Evolutionary conservation across 176 grass and related monocot genomes (phyloP).

Genomic region (Aegilops umbellulata): DNA sequence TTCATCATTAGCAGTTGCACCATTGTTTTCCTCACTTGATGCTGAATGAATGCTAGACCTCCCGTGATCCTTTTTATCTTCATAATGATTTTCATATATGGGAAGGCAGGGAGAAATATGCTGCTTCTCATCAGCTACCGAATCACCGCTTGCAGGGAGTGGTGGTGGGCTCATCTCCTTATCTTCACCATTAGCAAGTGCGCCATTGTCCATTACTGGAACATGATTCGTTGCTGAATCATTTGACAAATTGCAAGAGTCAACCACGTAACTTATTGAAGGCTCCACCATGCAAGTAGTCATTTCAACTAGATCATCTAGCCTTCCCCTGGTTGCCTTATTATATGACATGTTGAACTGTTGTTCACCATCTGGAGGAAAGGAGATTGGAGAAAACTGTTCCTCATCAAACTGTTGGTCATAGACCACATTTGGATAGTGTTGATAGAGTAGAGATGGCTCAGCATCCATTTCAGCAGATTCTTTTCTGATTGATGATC

Average conservation of each 20-base stretch:
- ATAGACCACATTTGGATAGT: slow-evolving; percentile 39
- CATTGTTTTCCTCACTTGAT: slow-evolving; percentile 40
- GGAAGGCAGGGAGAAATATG: background rate
- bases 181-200: slow-evolving; percentile 28
- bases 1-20: background rate
- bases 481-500: slow-evolving; percentile 50
- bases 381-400: slow-evolving; percentile 48
- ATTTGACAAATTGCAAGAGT: slow-evolving; percentile 43
- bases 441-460: slow-evolving; percentile 40
- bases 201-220: slow-evolving; percentile 16
- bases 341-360: slow-evolving; percentile 73
- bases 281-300: slow-evolving; percentile 51
- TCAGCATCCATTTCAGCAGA: slow-evolving; percentile 37
- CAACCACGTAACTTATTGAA: slow-evolving; percentile 55
- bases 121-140: slow-evolving; percentile 21
- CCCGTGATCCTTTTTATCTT: slow-evolving; percentile 26
- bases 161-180: slow-evolving; percentile 20
- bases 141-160: slow-evolving; percentile 21
- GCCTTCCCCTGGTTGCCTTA: slow-evolving; percentile 37
- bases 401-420: slow-evolving; percentile 50
- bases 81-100: slow-evolving; percentile 33
- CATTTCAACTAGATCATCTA: slow-evolving; percentile 48
- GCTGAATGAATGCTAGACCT: slow-evolving; percentile 46
- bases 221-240: slow-evolving; percentile 28
- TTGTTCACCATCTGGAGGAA: slow-evolving; percentile 40